These are phyloP conservation scores for Aspergillus coremiiformis DNA, from an alignment of 495 filamentous ascomycete species.

Conservation along the genomic window DNA sequence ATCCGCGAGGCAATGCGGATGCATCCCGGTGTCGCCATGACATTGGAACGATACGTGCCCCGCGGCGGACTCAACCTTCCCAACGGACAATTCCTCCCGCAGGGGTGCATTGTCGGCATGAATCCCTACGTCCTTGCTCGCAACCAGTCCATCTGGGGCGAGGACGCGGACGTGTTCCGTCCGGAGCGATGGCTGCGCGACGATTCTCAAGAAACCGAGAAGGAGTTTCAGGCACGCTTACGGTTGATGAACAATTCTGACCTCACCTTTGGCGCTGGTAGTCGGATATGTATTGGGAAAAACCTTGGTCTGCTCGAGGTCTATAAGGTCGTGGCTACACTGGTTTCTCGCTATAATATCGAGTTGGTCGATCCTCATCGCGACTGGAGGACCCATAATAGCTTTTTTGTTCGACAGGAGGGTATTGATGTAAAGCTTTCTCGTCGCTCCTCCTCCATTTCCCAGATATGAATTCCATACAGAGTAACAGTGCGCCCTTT, in stretches of 20 bases:
- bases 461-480: no score
- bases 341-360: slow-evolving; percentile 46
- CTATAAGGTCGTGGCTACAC: slow-evolving; percentile 47
- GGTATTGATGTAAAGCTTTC: slow-evolving; percentile 27
- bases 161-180: slow-evolving; percentile 53
- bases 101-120: slow-evolving; percentile 35
- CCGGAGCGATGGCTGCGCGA: slow-evolving; percentile 60
- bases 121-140: slow-evolving; percentile 50
- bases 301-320: slow-evolving; percentile 51
- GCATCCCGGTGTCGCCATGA: slow-evolving; percentile 47
- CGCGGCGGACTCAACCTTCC: slow-evolving; percentile 45
- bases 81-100: slow-evolving; percentile 46
- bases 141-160: slow-evolving; percentile 49
- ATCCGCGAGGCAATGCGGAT: slow-evolving; percentile 56
- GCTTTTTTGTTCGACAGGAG: slow-evolving; percentile 49
- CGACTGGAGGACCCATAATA: slow-evolving; percentile 41
- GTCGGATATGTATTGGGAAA: slow-evolving; percentile 48
- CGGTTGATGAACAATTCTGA: slow-evolving; percentile 25
- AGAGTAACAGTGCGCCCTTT: no score
- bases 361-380: slow-evolving; percentile 38
- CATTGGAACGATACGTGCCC: slow-evolving; percentile 45
- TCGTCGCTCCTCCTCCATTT: slow-evolving; percentile 3
- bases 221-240: slow-evolving; percentile 43
- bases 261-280: slow-evolving; percentile 46
- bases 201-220: slow-evolving; percentile 33